A percentile compares a stretch with the other conserved stretches of the same genome.
Conservation (phyloP, 441 rosid species). For the Aleurites moluccanus region DNA sequence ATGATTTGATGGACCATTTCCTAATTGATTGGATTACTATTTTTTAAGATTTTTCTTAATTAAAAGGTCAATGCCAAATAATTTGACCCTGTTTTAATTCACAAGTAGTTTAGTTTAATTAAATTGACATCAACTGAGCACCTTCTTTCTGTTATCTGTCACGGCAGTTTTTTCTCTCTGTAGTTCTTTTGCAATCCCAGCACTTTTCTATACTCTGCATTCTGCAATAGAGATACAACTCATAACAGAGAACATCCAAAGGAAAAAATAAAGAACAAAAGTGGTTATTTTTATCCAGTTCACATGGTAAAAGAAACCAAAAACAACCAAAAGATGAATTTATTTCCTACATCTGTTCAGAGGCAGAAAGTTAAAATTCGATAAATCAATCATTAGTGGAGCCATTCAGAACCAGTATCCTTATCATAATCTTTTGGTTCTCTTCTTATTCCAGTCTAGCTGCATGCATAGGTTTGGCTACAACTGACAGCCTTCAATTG, state of each 20-base stretch:
- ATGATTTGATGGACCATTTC: background rate
- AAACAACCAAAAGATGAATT: background rate
- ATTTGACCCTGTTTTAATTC: background rate
- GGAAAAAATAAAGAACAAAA: too few species aligned
- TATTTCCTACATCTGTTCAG: background rate
- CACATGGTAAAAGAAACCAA: background rate
- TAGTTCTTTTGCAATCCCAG: background rate
- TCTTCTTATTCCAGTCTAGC: too few species aligned
- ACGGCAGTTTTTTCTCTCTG: background rate
- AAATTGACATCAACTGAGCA: background rate
- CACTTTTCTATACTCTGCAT: background rate
- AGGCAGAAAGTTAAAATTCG: background rate
- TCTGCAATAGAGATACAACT: background rate
- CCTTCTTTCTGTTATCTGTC: background rate
- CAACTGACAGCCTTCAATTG: too few species aligned
- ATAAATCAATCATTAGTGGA: background rate
- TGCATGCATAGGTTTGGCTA: too few species aligned
- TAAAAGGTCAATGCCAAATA: background rate
- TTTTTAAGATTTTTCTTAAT: background rate
- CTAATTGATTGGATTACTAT: background rate
- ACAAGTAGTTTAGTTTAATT: background rate
- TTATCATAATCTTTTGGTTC: background rate
- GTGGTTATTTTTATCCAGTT: background rate
- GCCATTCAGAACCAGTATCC: too few species aligned
- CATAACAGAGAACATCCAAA: too few species aligned